Percentiles rank a stretch among this genome's conserved stretches.
These are phyloP conservation scores for Xylaria nigripes DNA, from an alignment of 495 filamentous ascomycete genomes.

Conservation along the genomic window DNA sequence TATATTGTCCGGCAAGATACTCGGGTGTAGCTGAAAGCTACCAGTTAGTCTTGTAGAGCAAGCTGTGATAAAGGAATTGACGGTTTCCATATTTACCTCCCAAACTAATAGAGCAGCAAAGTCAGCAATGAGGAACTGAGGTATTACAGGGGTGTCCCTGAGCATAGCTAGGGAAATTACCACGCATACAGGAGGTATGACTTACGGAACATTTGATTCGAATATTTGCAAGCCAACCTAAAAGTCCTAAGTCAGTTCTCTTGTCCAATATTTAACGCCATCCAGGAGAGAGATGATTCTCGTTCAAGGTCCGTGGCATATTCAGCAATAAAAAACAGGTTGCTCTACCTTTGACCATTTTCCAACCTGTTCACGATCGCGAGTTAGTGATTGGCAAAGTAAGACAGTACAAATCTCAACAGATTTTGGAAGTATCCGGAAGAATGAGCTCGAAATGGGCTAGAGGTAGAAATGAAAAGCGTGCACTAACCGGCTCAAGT, in stretches of 20 bases:
- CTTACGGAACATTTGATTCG: conserved; percentile 87
- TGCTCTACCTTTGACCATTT: conserved; percentile 90
- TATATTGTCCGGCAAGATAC: conserved; percentile 95
- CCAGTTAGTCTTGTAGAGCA: not conserved
- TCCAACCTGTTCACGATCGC: conserved; percentile 33
- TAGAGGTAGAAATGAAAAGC: not conserved
- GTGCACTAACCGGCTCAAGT: conserved; percentile 65
- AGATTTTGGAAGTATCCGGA: not conserved
- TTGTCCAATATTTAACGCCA: not conserved
- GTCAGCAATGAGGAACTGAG: not conserved
- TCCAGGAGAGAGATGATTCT: not conserved
- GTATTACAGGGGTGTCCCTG: not conserved
- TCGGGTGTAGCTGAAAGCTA: conserved; percentile 67
- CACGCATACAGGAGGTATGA: not conserved
- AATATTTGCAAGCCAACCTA: conserved; percentile 76
- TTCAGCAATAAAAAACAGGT: not conserved
- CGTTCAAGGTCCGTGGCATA: not conserved
- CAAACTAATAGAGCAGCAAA: not conserved
- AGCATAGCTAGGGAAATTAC: not conserved
- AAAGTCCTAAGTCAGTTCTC: not conserved
- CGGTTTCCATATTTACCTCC: conserved; percentile 4
- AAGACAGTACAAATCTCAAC: not conserved
- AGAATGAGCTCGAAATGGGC: not conserved
- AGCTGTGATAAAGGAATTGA: not conserved
- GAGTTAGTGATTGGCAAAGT: not conserved